Conservation (phyloP, 306 rosid species). For the Oemleria cerasiformis region DNA sequence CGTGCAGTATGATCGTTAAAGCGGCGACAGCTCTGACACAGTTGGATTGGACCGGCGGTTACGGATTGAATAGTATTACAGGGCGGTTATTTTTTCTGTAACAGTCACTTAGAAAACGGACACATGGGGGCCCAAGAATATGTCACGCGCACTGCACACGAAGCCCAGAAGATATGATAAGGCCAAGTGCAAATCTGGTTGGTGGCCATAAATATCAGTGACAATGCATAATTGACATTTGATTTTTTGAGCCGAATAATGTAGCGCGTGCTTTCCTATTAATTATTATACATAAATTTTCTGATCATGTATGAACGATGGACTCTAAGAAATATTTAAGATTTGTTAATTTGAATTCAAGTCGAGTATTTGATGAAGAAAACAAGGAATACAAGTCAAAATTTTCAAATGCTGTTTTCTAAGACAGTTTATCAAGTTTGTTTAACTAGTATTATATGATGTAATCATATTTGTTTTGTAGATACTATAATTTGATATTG, state of each 20-base stretch:
- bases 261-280: not conserved
- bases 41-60: conserved; percentile 1
- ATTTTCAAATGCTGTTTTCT: no score
- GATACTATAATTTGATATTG: no score
- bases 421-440: no score
- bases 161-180: not conserved
- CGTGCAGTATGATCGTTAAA: conserved; percentile 16
- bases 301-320: no score
- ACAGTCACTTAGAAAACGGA: not conserved
- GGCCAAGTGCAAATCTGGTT: not conserved
- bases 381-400: no score
- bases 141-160: not conserved
- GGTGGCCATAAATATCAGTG: not conserved
- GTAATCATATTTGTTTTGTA: no score
- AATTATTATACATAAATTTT: no score
- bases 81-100: not conserved
- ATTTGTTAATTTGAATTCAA: no score
- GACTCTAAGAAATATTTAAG: no score
- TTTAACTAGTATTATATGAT: no score
- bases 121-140: not conserved
- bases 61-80: not conserved
- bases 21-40: conserved; percentile 11
- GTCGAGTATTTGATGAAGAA: no score
- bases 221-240: not conserved
- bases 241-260: not conserved